Evolutionary conservation across 495 filamentous ascomycete genomes (phyloP), one percentile per base, ranked within the genome.

Genomic region (Penicillium samsonianum): DNA sequence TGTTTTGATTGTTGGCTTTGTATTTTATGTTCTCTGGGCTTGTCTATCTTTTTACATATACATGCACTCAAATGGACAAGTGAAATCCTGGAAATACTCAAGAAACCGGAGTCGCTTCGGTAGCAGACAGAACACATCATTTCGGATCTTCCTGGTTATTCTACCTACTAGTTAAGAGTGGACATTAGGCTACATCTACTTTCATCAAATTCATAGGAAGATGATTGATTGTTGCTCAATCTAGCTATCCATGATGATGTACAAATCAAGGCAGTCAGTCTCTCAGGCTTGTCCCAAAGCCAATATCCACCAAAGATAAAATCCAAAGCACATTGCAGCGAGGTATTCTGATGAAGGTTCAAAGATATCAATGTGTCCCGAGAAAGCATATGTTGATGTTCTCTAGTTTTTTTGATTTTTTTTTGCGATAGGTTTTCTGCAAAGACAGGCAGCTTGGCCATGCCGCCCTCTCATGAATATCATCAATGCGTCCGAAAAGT

Each of bases 251-350:
- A 26, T 38, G 20, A 8, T 45, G 26, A 37, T 37, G 28, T 46
- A 45, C 52, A 54, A 8, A 12, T 16, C 19, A 46, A 45, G 20
- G 16, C 12, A 20, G 19, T 23, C n/a, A n/a, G n/a, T n/a, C n/a
- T 4, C 23, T 7, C 3, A 28, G n/a, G 22, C 22, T 11, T 19
- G 5, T 25, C 28, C 17, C 2, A 26, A 43, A 53, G 11, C 40
- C 19, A 44, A 44, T 42, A 19, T n/a, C n/a, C 9, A 42, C 37
- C 11, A 31, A 53, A 45, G 41, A 45, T 37, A 54, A 54, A 45
- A 45, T 19, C 31, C 20, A 25, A 25, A 23, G 17, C n/a, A 38
- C 31, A 50, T 37, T 22, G 30, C 20, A 47, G 28, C 8, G 48
- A 19, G 35, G 35, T 52, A 41, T 9, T 38, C n/a, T 30, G 40